Base-by-base conservation (phyloP, 495 filamentous ascomycete genomes). In the Opeltia flavorubescens region DNA sequence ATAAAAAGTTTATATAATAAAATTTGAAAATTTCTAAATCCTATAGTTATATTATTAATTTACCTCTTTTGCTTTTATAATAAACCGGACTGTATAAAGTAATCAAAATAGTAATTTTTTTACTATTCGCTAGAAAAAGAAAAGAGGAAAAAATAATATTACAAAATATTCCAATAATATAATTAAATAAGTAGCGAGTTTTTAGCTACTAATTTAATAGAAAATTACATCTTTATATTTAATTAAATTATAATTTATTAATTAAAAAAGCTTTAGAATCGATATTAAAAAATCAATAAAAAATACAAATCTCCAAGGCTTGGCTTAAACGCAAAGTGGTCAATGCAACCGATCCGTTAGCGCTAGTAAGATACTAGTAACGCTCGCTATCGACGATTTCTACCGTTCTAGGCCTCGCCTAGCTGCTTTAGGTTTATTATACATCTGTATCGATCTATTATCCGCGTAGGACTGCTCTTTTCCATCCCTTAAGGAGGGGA, bases 281-380 rank as follows among this genome's bases (percentile, higher is more conserved):
- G 15, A 3, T 11, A 17, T 27, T 42, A 34, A 50, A 39, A n/a
- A 20, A 50, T 39, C 41, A 27, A 29, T 4, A 50, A 50, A 50
- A 27, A 26, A 15, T 38, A n/a, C 20, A 28, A 38, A 35, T n/a
- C n/a, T n/a, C n/a, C n/a, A n/a, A n/a, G n/a, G n/a, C n/a, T n/a
- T n/a, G n/a, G n/a, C n/a, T n/a, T n/a, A n/a, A n/a, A n/a, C n/a
- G n/a, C n/a, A n/a, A n/a, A n/a, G n/a, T n/a, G n/a, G n/a, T n/a
- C n/a, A n/a, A n/a, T n/a, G n/a, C n/a, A n/a, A n/a, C n/a, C n/a
- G n/a, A n/a, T n/a, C n/a, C n/a, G n/a, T n/a, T n/a, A n/a, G n/a
- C n/a, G n/a, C n/a, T n/a, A n/a, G n/a, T n/a, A n/a, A n/a, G n/a
- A n/a, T n/a, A n/a, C n/a, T n/a, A n/a, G n/a, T n/a, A n/a, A n/a